A percentile compares a stretch with the other conserved stretches of the same genome.
Evolutionary conservation across 2,329 filamentous ascomycete species (phyloP).

Genomic region (Aspergillus alliaceus): DNA sequence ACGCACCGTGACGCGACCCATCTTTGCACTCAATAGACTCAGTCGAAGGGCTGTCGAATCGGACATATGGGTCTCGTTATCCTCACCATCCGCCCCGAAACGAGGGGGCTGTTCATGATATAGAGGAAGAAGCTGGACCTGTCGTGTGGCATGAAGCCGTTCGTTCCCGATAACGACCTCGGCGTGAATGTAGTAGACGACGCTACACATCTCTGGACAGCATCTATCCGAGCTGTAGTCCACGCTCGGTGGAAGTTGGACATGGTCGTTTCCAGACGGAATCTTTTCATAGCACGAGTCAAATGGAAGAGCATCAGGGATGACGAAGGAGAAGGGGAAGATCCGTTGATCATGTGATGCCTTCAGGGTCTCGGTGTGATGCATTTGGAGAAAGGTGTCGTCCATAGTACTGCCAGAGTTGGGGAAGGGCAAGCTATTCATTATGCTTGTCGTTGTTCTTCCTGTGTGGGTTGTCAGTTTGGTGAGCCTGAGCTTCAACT

Average conservation of each 20-base stretch:
- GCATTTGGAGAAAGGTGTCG: not conserved
- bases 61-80: too few relatives aligned
- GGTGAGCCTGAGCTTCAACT: too few relatives aligned
- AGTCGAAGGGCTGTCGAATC: not conserved
- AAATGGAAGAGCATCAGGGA: not conserved
- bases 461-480: not conserved
- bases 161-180: not conserved
- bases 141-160: not conserved
- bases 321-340: not conserved
- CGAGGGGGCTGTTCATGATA: not conserved
- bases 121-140: not conserved
- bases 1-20: not conserved
- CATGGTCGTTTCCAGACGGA: not conserved
- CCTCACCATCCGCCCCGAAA: not conserved
- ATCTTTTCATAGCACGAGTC: not conserved
- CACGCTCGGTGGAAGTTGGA: conserved; percentile 5
- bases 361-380: not conserved
- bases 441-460: not conserved
- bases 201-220: not conserved
- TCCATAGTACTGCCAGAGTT: not conserved
- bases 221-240: not conserved
- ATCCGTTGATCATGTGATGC: too few relatives aligned
- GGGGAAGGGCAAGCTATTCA: not conserved
- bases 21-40: not conserved
- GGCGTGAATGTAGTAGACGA: not conserved